phyloP scores from a whole-genome alignment of 371 early-diverging fungal genomes.

The Apophysomyces sp. region DNA sequence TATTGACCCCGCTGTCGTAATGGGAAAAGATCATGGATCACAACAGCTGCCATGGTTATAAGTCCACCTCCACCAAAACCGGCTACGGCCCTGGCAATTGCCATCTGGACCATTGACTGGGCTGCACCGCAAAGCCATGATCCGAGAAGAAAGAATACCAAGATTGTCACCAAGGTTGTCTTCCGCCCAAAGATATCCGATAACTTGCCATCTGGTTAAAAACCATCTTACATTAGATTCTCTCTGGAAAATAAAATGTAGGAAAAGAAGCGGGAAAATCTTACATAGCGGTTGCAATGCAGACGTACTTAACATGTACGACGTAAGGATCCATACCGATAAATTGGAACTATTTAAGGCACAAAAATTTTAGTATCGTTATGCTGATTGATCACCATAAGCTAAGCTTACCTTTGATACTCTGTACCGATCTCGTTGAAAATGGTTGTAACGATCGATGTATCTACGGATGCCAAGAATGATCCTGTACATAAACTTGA shows the following conservation, averaged over 20 bases:
- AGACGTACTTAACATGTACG: constrained; percentile 72
- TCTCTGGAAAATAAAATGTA: background rate
- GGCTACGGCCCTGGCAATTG: constrained; percentile 72
- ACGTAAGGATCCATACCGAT: constrained; percentile 69
- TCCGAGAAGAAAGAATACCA: constrained; percentile 31
- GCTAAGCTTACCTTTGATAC: constrained; percentile 48
- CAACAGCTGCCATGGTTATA: constrained; percentile 27
- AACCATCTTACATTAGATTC: background rate
- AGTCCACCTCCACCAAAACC: constrained; percentile 85
- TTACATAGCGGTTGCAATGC: constrained; percentile 74
- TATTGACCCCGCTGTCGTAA: constrained; percentile 34
- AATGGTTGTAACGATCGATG: constrained; percentile 78
- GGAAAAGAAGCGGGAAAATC: background rate
- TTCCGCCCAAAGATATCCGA: constrained; percentile 43
- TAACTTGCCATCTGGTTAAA: constrained; percentile 28
- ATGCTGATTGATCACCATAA: constrained; percentile 9
- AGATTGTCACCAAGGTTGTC: constrained; percentile 23
- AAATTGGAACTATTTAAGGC: constrained; percentile 30
- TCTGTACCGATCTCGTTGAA: constrained; percentile 74
- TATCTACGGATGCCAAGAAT: constrained; percentile 75
- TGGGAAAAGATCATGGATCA: constrained; percentile 38
- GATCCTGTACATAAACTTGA: constrained; percentile 37
- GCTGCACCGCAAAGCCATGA: constrained; percentile 55
- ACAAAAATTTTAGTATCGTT: background rate
- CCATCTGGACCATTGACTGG: constrained; percentile 59